Conservation (phyloP, 179 eudicot genomes). For the Beta lomatogona region DNA sequence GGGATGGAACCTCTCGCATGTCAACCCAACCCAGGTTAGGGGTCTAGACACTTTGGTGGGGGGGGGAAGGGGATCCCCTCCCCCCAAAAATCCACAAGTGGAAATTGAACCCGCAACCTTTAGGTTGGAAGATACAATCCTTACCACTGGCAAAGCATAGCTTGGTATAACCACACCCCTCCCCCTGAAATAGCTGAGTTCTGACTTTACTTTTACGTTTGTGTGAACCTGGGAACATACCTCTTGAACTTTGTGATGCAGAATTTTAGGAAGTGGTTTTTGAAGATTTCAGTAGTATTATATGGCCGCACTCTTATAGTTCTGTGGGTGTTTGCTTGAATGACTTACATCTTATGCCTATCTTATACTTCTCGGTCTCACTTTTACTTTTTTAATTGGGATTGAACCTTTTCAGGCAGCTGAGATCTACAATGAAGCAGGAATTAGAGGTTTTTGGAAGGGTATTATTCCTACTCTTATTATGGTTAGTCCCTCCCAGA, state of each 20-base stretch:
- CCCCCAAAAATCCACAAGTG: no score
- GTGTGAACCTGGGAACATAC: neutral
- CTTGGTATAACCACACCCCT: no score
- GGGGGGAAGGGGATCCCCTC: no score
- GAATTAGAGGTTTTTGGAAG: conserved; percentile 91
- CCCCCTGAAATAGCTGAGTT: neutral
- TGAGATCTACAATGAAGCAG: conserved; percentile 91
- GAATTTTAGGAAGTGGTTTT: neutral
- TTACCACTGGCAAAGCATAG: no score
- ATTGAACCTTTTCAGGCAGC: conserved; percentile 48
- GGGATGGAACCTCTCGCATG: no score
- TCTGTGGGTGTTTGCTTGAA: neutral
- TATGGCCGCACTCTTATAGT: neutral
- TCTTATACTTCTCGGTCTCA: conserved; percentile 7
- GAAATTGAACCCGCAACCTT: no score
- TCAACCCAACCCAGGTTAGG: no score
- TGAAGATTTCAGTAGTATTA: neutral
- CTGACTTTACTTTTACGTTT: neutral
- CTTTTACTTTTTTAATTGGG: neutral
- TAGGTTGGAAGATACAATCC: no score
- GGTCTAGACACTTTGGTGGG: no score
- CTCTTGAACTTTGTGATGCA: neutral
- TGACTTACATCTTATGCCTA: neutral
- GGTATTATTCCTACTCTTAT: conserved; percentile 87
- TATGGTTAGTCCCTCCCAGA: conserved; percentile 53